Conservation (phyloP, 1,284 basidiomycete genomes). For the Apiotrichum montevideense region DNA sequence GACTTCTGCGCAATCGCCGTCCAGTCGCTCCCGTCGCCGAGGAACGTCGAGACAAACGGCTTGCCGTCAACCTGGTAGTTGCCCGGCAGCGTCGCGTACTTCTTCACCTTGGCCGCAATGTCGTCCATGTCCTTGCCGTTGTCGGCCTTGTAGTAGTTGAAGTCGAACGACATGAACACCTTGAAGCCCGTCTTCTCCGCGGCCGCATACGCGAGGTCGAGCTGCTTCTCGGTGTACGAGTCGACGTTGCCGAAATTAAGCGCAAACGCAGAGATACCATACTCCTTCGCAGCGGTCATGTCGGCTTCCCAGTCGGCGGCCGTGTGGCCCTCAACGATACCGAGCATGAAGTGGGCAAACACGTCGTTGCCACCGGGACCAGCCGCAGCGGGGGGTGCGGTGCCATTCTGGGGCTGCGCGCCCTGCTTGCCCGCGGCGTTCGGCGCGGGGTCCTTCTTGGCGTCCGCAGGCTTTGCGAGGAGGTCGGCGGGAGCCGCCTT, state of each 20-base stretch:
- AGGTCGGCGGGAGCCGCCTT: too few species aligned
- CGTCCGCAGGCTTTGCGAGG: too few species aligned
- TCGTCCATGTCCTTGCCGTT: slow-evolving; percentile 18
- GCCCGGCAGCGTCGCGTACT: slow-evolving; percentile 26
- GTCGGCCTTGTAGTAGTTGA: slow-evolving; percentile 39
- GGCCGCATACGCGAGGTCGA: slow-evolving; percentile 40
- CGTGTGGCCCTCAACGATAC: slow-evolving; percentile 54
- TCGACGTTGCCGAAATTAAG: slow-evolving; percentile 41
- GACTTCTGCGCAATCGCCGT: slow-evolving; percentile 17
- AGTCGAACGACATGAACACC: slow-evolving; percentile 45
- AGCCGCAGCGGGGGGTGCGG: background rate
- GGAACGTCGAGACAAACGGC: slow-evolving; percentile 43
- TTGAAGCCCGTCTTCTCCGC: slow-evolving; percentile 33
- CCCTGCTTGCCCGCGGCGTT: too few species aligned
- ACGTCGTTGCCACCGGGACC: slow-evolving; percentile 27
- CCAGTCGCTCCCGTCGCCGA: slow-evolving; percentile 45
- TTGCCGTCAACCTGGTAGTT: slow-evolving; percentile 36
- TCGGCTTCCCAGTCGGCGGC: slow-evolving; percentile 34
- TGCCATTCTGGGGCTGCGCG: too few species aligned
- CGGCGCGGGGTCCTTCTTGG: too few species aligned
- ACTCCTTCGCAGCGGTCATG: slow-evolving; percentile 34
- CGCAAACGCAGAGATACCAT: slow-evolving; percentile 44
- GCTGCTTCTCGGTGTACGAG: slow-evolving; percentile 33
- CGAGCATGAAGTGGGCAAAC: slow-evolving; percentile 60
- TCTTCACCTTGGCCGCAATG: slow-evolving; percentile 3